Evolutionary conservation across 2,329 filamentous ascomycete species (phyloP).

Genomic region (Ceratocystis colombiana): DNA sequence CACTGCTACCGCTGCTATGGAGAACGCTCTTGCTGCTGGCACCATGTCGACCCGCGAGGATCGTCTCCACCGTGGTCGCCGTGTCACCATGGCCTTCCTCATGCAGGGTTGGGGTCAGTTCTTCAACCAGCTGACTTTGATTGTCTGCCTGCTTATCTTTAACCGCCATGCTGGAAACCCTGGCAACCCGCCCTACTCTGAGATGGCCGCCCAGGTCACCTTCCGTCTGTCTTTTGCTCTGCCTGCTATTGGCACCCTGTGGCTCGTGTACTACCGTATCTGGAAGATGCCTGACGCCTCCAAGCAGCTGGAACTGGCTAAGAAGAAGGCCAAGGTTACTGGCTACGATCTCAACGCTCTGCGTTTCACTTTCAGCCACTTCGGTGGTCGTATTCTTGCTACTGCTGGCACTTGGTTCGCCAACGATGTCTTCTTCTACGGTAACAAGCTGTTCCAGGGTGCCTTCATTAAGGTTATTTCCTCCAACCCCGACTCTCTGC

Average conservation of each 20-base stretch:
- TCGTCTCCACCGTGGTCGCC: conserved; percentile 87
- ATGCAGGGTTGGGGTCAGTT: conserved; percentile 99
- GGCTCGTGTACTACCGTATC: conserved; percentile 91
- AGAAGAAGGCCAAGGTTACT: conserved; percentile 78
- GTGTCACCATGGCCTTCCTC: conserved; percentile 89
- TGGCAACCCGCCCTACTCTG: conserved; percentile 66
- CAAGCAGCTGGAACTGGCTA: conserved; percentile 69
- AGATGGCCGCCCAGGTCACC: conserved; percentile 71
- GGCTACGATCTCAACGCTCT: conserved; percentile 87
- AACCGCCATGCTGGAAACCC: conserved; percentile 41
- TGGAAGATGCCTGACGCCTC: conserved; percentile 88
- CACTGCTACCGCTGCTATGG: conserved; percentile 91
- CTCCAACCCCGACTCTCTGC: conserved; percentile 57
- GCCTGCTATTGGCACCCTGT: conserved; percentile 79
- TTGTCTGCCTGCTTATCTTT: conserved; percentile 78
- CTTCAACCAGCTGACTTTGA: conserved; percentile 82
- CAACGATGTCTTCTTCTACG: conserved; percentile 98
- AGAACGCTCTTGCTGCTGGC: conserved; percentile 75
- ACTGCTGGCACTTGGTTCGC: conserved; percentile 87
- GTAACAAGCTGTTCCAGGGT: conserved; percentile 93
- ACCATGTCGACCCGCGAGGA: conserved; percentile 85
- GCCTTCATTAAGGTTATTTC: conserved; percentile 81
- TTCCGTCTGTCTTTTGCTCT: conserved; percentile 90
- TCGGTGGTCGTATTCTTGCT: conserved; percentile 74
- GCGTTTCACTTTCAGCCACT: conserved; percentile 66